These are phyloP conservation scores for Phytophthora rubi DNA, from an alignment of 352 stramenopile genomes.

Conservation along the genomic window DNA sequence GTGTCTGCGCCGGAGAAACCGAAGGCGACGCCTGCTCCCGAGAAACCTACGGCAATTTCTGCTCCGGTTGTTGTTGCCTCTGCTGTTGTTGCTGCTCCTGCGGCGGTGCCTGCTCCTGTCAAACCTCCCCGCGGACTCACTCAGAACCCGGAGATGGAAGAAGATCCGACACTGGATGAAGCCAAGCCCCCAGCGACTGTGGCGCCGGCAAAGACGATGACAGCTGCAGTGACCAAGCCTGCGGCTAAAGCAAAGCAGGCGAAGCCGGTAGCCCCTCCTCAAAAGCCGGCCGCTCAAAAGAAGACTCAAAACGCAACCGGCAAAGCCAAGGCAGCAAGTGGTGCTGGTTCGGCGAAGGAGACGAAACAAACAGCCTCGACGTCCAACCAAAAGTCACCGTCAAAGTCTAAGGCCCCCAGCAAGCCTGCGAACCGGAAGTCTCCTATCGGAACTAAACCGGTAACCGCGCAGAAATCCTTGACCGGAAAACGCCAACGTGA, in stretches of 20 bases:
- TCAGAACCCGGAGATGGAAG: constrained; percentile 46
- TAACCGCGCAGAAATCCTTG: background rate
- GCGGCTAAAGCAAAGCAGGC: constrained; percentile 17
- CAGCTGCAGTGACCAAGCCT: constrained; percentile 11
- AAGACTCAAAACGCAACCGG: constrained; percentile 26
- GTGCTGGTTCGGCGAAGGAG: constrained; percentile 14
- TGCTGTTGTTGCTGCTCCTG: background rate
- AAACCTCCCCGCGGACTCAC: constrained; percentile 12
- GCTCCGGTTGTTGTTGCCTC: background rate
- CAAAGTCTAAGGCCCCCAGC: constrained; percentile 14
- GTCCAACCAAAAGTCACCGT: constrained; percentile 3
- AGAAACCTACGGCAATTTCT: background rate
- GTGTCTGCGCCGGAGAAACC: background rate
- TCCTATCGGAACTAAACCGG: background rate
- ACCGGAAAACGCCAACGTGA: constrained; percentile 47
- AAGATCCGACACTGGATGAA: constrained; percentile 5
- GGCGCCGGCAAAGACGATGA: constrained; percentile 4
- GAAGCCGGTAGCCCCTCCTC: constrained; percentile 11
- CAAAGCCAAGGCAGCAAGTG: constrained; percentile 20
- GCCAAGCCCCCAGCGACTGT: background rate
- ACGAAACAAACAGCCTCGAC: constrained; percentile 18
- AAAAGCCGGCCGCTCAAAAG: constrained; percentile 20
- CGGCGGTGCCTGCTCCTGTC: background rate
- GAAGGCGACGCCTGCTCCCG: background rate
- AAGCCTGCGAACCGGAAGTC: constrained; percentile 14